Evolutionary conservation across 345 rosid species (phyloP).

Genomic region (Camelina neglecta): DNA sequence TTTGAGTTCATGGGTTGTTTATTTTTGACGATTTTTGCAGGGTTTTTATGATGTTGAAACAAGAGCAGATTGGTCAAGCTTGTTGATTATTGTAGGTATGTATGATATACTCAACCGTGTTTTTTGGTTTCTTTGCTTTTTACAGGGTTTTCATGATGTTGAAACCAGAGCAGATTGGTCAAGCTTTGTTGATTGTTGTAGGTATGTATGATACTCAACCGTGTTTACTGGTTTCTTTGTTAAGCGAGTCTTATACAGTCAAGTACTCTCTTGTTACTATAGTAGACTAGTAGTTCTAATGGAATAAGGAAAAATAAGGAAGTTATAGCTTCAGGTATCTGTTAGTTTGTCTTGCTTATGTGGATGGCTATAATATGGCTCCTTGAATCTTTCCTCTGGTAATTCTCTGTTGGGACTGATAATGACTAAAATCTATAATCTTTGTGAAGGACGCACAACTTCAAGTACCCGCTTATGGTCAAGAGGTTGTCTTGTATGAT

Average conservation of each 20-base stretch:
- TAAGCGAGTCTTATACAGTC: not conserved
- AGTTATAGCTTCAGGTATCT: not conserved
- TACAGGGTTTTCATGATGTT: conserved; percentile 54
- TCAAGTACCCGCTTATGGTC: conserved; percentile 85
- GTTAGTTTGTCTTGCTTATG: not conserved
- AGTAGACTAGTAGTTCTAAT: not conserved
- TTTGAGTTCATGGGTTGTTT: not conserved
- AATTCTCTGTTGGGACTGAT: conserved; percentile 1
- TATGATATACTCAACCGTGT: conserved; percentile 41
- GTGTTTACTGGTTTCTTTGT: conserved; percentile 6
- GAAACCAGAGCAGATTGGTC: conserved; percentile 78
- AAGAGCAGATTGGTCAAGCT: conserved; percentile 71
- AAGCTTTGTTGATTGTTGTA: conserved; percentile 68
- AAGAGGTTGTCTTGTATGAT: conserved; percentile 83
- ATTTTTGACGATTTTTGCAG: conserved; percentile 17
- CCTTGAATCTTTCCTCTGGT: not conserved
- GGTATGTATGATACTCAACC: conserved; percentile 63
- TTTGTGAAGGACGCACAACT: conserved; percentile 59
- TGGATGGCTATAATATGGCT: conserved; percentile 11
- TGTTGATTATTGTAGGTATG: conserved; percentile 83
- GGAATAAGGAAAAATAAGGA: not conserved
- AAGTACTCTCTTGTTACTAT: not conserved
- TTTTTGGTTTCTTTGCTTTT: conserved; percentile 22
- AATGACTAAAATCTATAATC: conserved; percentile 9
- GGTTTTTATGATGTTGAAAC: conserved; percentile 67